Evolutionary conservation across 2,329 filamentous ascomycete genomes (phyloP).

Genomic region (Escovopsis sp.): DNA sequence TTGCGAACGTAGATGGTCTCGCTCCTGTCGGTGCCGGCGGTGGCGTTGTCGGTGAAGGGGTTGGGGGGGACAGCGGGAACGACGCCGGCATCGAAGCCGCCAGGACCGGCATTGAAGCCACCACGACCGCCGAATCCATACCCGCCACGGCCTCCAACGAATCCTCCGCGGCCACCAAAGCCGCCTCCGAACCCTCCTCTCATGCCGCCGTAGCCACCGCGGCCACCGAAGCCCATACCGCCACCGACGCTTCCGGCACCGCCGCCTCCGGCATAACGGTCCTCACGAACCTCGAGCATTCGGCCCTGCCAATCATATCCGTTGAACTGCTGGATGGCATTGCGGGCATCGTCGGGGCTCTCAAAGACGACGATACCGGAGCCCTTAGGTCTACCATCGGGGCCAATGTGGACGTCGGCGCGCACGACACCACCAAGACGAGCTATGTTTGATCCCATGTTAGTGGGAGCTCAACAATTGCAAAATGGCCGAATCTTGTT

Average conservation of each 20-base stretch:
- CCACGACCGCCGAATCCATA: constrained; percentile 25
- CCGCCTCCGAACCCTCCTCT: constrained; percentile 44
- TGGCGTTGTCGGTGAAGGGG: constrained; percentile 86
- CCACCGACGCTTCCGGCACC: constrained; percentile 41
- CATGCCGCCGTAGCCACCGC: constrained; percentile 45
- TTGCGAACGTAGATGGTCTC: constrained; percentile 92
- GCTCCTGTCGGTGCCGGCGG: constrained; percentile 68
- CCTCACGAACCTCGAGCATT: constrained; percentile 84
- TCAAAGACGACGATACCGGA: constrained; percentile 97
- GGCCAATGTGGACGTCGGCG: constrained; percentile 85
- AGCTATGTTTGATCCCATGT: constrained; percentile 13
- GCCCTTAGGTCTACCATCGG: constrained; percentile 86
- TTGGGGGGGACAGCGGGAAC: constrained; percentile 50
- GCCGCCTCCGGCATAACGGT: constrained; percentile 68
- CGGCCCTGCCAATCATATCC: constrained; percentile 98
- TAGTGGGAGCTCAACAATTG: not conserved
- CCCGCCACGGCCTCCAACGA: constrained; percentile 27
- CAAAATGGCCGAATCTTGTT: not conserved
- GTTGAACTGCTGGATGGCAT: constrained; percentile 94
- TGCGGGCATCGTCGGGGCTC: constrained; percentile 83
- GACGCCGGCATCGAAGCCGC: constrained; percentile 33
- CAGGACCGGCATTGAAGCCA: constrained; percentile 29
- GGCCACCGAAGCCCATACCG: constrained; percentile 37
- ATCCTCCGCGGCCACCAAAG: constrained; percentile 34
- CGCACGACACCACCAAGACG: constrained; percentile 71